Evolutionary conservation across 2,329 filamentous ascomycete genomes (phyloP).

Genomic region (Aspergillus japonicus): DNA sequence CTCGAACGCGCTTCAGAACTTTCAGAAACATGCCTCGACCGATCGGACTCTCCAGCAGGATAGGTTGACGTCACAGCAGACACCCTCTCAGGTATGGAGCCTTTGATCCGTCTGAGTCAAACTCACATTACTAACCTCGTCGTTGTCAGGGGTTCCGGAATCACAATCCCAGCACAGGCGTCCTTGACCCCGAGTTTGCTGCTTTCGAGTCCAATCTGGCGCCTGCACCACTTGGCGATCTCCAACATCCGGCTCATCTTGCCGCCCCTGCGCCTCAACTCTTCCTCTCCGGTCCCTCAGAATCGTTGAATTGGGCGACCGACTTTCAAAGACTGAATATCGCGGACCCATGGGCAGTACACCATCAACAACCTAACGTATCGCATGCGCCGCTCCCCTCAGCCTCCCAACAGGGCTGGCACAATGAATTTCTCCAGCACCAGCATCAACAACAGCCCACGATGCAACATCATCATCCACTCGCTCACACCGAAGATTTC

Average conservation of each 20-base stretch:
- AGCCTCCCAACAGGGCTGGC: constrained; percentile 51
- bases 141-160: constrained; percentile 61
- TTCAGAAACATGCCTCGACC: constrained; percentile 67
- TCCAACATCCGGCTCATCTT: constrained; percentile 38
- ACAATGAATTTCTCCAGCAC: constrained; percentile 58
- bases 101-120: neutral
- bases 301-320: constrained; percentile 41
- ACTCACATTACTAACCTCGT: constrained; percentile 13
- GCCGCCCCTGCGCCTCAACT: constrained; percentile 24
- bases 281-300: constrained; percentile 23
- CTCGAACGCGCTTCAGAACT: constrained; percentile 71
- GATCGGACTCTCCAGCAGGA: constrained; percentile 74
- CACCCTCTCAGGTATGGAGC: constrained; percentile 53
- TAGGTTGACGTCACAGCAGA: constrained; percentile 56
- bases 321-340: constrained; percentile 49
- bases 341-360: constrained; percentile 39
- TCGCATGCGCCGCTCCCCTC: constrained; percentile 36
- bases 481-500: constrained; percentile 19
- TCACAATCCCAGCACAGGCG: constrained; percentile 52
- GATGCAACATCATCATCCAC: constrained; percentile 20
- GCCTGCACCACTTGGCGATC: constrained; percentile 34
- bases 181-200: constrained; percentile 66
- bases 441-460: constrained; percentile 27
- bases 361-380: constrained; percentile 51
- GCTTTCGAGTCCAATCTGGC: constrained; percentile 57